These are phyloP conservation scores for Pharus latifolius DNA, from an alignment of 176 grass and related monocot species.

Conservation along the genomic window DNA sequence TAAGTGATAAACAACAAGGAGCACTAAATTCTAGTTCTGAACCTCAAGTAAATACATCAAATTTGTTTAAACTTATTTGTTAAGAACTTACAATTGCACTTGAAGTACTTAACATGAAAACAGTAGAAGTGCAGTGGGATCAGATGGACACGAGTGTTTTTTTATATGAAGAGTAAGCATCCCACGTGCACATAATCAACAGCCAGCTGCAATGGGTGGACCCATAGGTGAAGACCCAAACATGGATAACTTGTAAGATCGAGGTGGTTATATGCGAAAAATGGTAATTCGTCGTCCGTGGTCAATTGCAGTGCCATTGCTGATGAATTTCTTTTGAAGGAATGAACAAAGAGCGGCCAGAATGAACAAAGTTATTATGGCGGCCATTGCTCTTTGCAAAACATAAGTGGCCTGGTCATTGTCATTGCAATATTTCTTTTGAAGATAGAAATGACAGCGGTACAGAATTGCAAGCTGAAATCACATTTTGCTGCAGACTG, in stretches of 20 bases:
- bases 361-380: too few relatives aligned
- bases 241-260: slow-evolving; percentile 24
- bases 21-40: too few relatives aligned
- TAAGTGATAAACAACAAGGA: too few relatives aligned
- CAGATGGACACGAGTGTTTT: slow-evolving; percentile 54
- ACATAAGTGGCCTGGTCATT: neutral
- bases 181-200: slow-evolving; percentile 36
- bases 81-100: neutral
- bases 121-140: slow-evolving; percentile 85
- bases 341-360: too few relatives aligned
- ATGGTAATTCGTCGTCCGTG: neutral
- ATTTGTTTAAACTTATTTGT: neutral
- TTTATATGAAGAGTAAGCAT: slow-evolving; percentile 56
- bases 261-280: neutral
- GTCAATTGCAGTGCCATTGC: too few relatives aligned
- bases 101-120: slow-evolving; percentile 48
- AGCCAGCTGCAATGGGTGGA: neutral
- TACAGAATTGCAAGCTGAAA: neutral
- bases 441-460: neutral
- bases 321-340: too few relatives aligned
- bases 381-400: slow-evolving; percentile 11
- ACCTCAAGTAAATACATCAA: too few relatives aligned
- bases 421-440: neutral
- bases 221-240: slow-evolving; percentile 21
- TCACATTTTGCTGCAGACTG: neutral